These are phyloP conservation scores for Coemansia guatemalensis DNA, from an alignment of 192 early-diverging fungal species.

Conservation along the genomic window DNA sequence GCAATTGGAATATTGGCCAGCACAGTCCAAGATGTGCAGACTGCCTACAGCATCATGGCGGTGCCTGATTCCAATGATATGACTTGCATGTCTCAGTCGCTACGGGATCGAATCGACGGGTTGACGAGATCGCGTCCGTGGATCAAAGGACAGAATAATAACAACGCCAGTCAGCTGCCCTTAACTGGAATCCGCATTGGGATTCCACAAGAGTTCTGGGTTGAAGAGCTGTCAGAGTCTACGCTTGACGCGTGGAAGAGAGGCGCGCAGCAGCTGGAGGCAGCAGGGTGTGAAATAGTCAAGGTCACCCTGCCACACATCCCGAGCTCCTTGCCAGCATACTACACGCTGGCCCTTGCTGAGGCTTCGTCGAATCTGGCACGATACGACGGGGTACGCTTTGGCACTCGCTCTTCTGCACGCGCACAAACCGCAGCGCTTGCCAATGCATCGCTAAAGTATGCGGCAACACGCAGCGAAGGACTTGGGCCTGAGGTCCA, in stretches of 20 bases:
- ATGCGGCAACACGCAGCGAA: conserved; percentile 63
- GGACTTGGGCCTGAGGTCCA: conserved; percentile 82
- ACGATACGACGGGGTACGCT: conserved; percentile 84
- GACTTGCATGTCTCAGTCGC: conserved; percentile 57
- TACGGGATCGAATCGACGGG: conserved; percentile 41
- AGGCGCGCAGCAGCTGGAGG: conserved; percentile 58
- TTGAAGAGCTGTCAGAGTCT: conserved; percentile 63
- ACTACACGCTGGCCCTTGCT: conserved; percentile 85
- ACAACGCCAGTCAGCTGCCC: neutral
- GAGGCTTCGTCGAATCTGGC: conserved; percentile 92
- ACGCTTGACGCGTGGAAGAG: conserved; percentile 61
- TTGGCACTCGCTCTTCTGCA: conserved; percentile 55
- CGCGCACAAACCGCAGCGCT: neutral
- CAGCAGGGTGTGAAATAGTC: conserved; percentile 66
- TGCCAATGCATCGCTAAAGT: conserved; percentile 35
- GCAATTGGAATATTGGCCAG: conserved; percentile 79
- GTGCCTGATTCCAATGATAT: conserved; percentile 39
- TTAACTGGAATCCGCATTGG: conserved; percentile 61
- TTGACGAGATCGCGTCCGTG: conserved; percentile 12
- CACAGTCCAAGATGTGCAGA: conserved; percentile 56
- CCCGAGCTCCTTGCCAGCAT: conserved; percentile 71
- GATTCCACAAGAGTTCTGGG: conserved; percentile 70
- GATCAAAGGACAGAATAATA: neutral
- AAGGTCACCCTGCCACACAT: conserved; percentile 73
- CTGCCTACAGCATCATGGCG: conserved; percentile 9